Conservation (phyloP, 2,329 filamentous ascomycete genomes). For the Sporothrix globosa region DNA sequence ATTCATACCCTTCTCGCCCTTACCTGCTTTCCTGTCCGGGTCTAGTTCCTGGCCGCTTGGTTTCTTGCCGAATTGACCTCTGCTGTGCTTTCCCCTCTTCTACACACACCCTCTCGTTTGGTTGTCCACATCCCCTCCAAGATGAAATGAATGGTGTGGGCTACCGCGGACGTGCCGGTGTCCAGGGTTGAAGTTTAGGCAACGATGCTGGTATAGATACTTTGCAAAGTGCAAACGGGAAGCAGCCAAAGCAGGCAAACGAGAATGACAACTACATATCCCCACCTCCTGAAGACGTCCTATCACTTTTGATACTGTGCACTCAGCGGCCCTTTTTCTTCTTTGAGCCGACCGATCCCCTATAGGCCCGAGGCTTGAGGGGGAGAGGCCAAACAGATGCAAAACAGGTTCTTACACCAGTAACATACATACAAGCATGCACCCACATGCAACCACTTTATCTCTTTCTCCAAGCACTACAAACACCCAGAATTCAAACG, state of each 20-base stretch:
- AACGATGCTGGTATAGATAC: neutral
- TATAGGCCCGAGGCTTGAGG: slow-evolving; percentile 25
- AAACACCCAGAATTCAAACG: slow-evolving; percentile 15
- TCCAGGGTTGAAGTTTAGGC: neutral
- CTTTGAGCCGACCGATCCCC: slow-evolving; percentile 12
- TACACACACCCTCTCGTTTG: neutral
- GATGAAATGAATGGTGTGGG: neutral
- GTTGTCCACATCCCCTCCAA: neutral
- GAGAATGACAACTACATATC: neutral
- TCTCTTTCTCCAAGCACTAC: neutral
- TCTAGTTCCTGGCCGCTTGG: slow-evolving; percentile 9
- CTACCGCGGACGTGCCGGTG: neutral
- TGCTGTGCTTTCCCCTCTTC: neutral
- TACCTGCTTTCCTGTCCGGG: slow-evolving; percentile 21
- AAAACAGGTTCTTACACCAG: neutral
- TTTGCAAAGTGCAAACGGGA: neutral
- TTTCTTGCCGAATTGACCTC: neutral
- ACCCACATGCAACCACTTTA: slow-evolving; percentile 23
- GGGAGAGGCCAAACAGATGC: slow-evolving; percentile 7
- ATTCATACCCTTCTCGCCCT: neutral
- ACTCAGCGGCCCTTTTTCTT: neutral
- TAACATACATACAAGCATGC: neutral
- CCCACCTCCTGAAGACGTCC: neutral
- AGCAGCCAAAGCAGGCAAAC: slow-evolving; percentile 5
- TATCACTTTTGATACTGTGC: neutral